Evolutionary conservation across 805 yeast species (phyloP).

Genomic region (Saturnispora mendoncae): DNA sequence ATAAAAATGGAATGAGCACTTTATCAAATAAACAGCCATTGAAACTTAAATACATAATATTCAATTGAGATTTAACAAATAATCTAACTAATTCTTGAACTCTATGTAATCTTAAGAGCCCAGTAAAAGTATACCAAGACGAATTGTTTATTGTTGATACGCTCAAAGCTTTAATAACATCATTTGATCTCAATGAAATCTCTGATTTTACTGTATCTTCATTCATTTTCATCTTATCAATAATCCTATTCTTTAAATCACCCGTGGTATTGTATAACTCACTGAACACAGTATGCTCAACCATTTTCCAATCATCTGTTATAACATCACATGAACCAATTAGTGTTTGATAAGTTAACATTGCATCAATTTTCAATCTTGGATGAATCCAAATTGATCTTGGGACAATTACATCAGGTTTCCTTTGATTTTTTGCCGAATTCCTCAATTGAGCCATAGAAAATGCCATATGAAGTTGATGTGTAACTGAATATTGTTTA

Average conservation of each 20-base stretch:
- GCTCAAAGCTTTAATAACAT: slow-evolving; percentile 16
- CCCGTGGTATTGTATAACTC: slow-evolving; percentile 17
- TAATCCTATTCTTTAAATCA: slow-evolving; percentile 16
- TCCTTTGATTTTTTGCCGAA: neutral
- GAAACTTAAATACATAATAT: slow-evolving; percentile 17
- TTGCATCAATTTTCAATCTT: slow-evolving; percentile 25
- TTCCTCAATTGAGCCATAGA: slow-evolving; percentile 1
- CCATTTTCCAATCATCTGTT: slow-evolving; percentile 16
- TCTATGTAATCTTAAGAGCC: slow-evolving; percentile 15
- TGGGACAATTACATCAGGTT: slow-evolving; percentile 17
- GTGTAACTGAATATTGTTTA: neutral
- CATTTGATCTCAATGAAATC: slow-evolving; percentile 10
- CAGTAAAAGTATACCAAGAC: slow-evolving; percentile 14
- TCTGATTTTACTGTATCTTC: slow-evolving; percentile 1
- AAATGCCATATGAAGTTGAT: neutral
- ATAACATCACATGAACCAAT: slow-evolving; percentile 20
- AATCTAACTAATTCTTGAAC: slow-evolving; percentile 19
- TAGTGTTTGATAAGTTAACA: slow-evolving; percentile 23
- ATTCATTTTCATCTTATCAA: slow-evolving; percentile 18
- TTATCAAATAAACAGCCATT: slow-evolving; percentile 21
- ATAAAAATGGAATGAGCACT: slow-evolving; percentile 20
- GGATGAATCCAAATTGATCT: slow-evolving; percentile 30
- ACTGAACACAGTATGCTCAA: slow-evolving; percentile 23
- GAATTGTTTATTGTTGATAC: slow-evolving; percentile 7
- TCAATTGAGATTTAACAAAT: slow-evolving; percentile 20